Conservation (phyloP, 2,329 filamentous ascomycete genomes). For the Venturia oleaginea region DNA sequence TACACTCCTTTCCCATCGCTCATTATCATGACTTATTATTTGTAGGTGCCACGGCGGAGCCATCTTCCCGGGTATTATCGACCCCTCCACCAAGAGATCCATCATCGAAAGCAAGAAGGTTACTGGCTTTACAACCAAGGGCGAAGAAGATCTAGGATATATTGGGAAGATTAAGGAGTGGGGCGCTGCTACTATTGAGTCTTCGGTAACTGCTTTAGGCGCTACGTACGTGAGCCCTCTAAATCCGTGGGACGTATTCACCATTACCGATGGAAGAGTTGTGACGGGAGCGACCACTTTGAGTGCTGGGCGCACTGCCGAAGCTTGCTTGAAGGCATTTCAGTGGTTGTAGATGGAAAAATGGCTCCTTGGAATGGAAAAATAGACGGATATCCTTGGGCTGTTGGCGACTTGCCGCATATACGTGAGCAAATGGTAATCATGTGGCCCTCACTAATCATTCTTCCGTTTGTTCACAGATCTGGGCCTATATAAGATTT, state of each 20-base stretch:
- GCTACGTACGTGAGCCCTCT: slow-evolving; percentile 23
- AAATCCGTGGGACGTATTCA: slow-evolving; percentile 24
- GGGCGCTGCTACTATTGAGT: slow-evolving; percentile 26
- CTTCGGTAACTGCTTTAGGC: slow-evolving; percentile 21
- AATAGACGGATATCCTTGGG: too few relatives aligned
- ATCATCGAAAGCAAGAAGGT: slow-evolving; percentile 28
- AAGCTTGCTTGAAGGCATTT: slow-evolving; percentile 24
- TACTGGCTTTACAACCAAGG: slow-evolving; percentile 32
- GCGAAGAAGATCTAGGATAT: slow-evolving; percentile 27
- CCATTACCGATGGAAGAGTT: slow-evolving; percentile 26
- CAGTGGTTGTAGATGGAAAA: slow-evolving; percentile 8
- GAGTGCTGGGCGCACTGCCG: slow-evolving; percentile 26
- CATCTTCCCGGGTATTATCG: slow-evolving; percentile 29
- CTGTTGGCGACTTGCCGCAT: too few relatives aligned
- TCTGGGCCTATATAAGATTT: too few relatives aligned
- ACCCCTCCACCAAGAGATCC: slow-evolving; percentile 24
- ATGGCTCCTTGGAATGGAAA: not conserved
- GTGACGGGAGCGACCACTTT: slow-evolving; percentile 30
- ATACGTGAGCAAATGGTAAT: too few relatives aligned
- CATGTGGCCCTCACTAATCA: too few relatives aligned
- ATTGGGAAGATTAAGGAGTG: slow-evolving; percentile 27
- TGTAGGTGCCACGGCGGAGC: slow-evolving; percentile 29
- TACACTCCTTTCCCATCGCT: not conserved
- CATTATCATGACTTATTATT: not conserved
- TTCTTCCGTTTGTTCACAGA: too few relatives aligned